phyloP scores from a whole-genome alignment of 768 basidiomycete species.

The Heimioporus sp. region DNA sequence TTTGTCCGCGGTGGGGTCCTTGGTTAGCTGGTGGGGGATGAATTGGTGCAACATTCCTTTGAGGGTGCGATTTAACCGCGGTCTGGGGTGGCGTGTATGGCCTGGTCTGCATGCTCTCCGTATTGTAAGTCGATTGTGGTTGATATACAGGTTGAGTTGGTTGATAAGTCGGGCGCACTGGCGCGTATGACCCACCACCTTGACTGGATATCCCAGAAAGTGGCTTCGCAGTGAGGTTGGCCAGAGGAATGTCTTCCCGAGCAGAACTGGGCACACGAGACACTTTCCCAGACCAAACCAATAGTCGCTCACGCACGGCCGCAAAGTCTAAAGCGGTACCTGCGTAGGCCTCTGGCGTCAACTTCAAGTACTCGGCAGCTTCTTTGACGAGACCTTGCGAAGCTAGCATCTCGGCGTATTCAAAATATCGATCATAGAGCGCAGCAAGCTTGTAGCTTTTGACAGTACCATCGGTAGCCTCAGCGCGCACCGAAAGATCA shows the following conservation, averaged over 20 bases:
- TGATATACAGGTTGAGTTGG: slow-evolving; percentile 24
- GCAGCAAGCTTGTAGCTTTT: slow-evolving; percentile 79
- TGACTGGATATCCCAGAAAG: slow-evolving; percentile 21
- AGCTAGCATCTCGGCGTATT: slow-evolving; percentile 91
- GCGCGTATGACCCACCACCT: slow-evolving; percentile 15
- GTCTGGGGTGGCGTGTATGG: slow-evolving; percentile 21
- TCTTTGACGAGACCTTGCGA: slow-evolving; percentile 87
- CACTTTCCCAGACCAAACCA: slow-evolving; percentile 36
- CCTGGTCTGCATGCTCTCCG: background rate
- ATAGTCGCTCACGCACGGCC: slow-evolving; percentile 45
- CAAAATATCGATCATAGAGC: slow-evolving; percentile 91
- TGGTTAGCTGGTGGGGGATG: slow-evolving; percentile 43
- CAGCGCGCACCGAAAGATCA: slow-evolving; percentile 51
- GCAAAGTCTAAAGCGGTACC: slow-evolving; percentile 49
- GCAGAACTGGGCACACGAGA: slow-evolving; percentile 27
- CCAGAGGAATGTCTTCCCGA: slow-evolving; percentile 26
- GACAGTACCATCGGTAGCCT: slow-evolving; percentile 37
- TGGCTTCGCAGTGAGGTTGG: slow-evolving; percentile 19
- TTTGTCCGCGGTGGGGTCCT: slow-evolving; percentile 63
- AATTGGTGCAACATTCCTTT: slow-evolving; percentile 40
- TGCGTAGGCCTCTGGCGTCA: slow-evolving; percentile 78
- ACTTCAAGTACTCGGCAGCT: slow-evolving; percentile 73
- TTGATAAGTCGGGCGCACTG: slow-evolving; percentile 32
- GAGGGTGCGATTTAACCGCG: slow-evolving; percentile 41
- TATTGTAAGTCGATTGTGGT: background rate